phyloP scores from a whole-genome alignment of 73 alveolate species.

The Tetrahymena malaccensis region DNA sequence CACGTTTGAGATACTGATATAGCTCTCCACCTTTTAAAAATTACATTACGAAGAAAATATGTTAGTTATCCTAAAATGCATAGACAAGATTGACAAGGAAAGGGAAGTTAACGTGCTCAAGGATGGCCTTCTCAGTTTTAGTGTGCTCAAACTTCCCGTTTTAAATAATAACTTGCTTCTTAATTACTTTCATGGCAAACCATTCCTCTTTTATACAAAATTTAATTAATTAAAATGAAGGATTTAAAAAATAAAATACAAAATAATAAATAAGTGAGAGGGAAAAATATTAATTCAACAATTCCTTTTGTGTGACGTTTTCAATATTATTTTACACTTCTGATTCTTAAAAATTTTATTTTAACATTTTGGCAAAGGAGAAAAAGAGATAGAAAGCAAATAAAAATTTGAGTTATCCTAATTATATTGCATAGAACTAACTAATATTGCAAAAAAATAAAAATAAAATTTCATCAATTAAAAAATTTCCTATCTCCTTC shows the following conservation, averaged over 20 bases:
- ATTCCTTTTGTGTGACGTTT: background rate
- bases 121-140: conserved; percentile 75
- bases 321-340: background rate
- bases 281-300: background rate
- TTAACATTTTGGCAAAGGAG: background rate
- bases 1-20: conserved; percentile 72
- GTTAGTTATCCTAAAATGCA: conserved; percentile 77
- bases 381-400: background rate
- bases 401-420: background rate
- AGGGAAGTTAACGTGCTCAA: conserved; percentile 78
- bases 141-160: conserved; percentile 73
- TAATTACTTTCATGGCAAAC: conserved; percentile 82
- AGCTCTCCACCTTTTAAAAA: conserved; percentile 93
- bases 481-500: background rate
- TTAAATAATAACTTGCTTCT: conserved; percentile 78
- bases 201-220: conserved; percentile 13
- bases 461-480: background rate
- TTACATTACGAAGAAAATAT: conserved; percentile 82
- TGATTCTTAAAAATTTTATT: background rate
- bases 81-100: conserved; percentile 73
- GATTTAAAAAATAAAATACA: background rate
- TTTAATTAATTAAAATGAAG: background rate
- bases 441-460: background rate
- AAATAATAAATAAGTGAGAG: background rate
- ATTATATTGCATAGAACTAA: background rate